Conservation (phyloP, 73 alveolate genomes). For the Breviolum minutum region DNA sequence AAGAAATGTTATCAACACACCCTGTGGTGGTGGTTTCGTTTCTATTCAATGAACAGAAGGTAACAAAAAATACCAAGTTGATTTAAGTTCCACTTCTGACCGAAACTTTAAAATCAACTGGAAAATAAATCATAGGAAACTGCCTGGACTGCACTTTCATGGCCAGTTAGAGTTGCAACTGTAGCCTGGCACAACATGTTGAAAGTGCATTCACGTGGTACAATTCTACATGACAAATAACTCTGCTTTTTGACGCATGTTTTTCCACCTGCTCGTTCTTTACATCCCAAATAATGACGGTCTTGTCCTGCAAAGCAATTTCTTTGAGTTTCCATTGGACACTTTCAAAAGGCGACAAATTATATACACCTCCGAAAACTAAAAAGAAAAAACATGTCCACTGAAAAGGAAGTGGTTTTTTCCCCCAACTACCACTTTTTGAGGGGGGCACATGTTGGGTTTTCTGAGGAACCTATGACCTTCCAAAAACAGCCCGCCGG, state of each 20-base stretch:
- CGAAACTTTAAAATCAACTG: too few relatives aligned
- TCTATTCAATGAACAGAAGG: too few relatives aligned
- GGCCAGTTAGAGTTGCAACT: constrained; percentile 69
- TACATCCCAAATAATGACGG: constrained; percentile 83
- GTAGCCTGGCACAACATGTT: constrained; percentile 47
- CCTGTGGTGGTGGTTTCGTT: too few relatives aligned
- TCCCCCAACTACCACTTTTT: background rate
- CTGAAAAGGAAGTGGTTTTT: too few relatives aligned
- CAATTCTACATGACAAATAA: background rate
- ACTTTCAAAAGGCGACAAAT: background rate
- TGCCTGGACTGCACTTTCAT: constrained; percentile 82
- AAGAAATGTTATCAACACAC: too few relatives aligned
- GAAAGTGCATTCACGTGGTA: background rate
- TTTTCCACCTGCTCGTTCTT: constrained; percentile 66
- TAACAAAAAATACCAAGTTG: too few relatives aligned
- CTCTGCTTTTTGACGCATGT: background rate
- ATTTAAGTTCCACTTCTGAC: too few relatives aligned
- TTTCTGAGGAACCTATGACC: background rate
- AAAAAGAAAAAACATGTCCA: too few relatives aligned
- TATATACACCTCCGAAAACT: too few relatives aligned
- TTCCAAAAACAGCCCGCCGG: background rate
- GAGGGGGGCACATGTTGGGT: background rate
- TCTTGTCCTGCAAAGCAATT: constrained; percentile 56
- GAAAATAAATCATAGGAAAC: too few relatives aligned
- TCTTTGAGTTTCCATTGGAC: background rate